Conservation (phyloP, 257 asterid species). For the Jaltomata sinuosa region DNA sequence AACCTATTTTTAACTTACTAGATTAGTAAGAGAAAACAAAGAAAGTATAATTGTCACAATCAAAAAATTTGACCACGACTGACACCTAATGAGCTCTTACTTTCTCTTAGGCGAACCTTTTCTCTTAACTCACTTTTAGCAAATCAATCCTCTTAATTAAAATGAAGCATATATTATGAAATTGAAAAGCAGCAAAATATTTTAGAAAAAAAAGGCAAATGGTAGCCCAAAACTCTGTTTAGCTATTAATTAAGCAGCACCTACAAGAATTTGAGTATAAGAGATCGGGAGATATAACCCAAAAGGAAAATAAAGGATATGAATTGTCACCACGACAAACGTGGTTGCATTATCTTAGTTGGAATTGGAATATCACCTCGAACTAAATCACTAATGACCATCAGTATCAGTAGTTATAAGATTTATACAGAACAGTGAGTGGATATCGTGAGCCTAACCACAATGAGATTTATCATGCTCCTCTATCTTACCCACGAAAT, state of each 20-base stretch:
- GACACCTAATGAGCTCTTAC: neutral
- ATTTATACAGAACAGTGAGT: neutral
- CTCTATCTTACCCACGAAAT: neutral
- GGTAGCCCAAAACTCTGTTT: neutral
- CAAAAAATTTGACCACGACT: too few species aligned
- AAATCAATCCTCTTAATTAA: neutral
- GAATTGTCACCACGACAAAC: too few species aligned
- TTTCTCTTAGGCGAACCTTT: neutral
- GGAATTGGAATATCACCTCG: neutral
- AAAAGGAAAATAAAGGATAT: neutral
- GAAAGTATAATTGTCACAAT: too few species aligned
- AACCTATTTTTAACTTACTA: neutral
- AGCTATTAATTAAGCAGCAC: neutral
- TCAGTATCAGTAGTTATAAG: neutral
- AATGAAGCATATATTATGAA: neutral
- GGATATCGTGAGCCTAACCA: neutral
- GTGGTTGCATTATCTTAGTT: neutral
- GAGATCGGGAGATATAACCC: neutral
- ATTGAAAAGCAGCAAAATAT: neutral
- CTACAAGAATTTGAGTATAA: neutral
- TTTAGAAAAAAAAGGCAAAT: neutral
- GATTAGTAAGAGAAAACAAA: neutral
- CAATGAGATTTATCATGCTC: neutral
- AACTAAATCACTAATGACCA: neutral
- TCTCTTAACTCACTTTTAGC: neutral